Percentiles rank a stretch among this genome's conserved stretches.
phyloP scores from a whole-genome alignment of 2,329 filamentous ascomycete genomes.

The Epichloe elymi region DNA sequence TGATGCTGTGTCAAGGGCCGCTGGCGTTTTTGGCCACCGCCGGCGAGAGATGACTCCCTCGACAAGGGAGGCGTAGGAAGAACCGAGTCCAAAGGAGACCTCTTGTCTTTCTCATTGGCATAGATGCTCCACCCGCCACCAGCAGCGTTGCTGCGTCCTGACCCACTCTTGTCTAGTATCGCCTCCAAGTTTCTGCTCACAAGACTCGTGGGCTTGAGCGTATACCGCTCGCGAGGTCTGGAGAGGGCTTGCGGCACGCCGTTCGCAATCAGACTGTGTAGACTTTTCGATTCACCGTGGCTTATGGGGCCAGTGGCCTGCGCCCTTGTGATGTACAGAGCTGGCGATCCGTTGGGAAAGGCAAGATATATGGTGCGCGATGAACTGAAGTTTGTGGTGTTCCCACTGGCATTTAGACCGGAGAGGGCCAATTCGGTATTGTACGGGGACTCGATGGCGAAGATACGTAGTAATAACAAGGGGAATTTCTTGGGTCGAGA shows the following conservation, averaged over 20 bases:
- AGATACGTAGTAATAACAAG: slow-evolving; percentile 62
- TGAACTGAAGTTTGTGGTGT: slow-evolving; percentile 40
- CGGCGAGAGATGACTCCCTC: slow-evolving; percentile 14
- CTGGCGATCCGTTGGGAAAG: slow-evolving; percentile 68
- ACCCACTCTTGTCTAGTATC: slow-evolving; percentile 55
- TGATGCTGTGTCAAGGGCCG: slow-evolving; percentile 15
- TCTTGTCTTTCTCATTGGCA: slow-evolving; percentile 43
- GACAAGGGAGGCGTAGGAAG: slow-evolving; percentile 35
- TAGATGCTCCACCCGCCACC: slow-evolving; percentile 73
- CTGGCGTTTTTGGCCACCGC: slow-evolving; percentile 17
- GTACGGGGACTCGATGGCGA: slow-evolving; percentile 71
- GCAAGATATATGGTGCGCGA: slow-evolving; percentile 66
- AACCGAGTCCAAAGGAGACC: slow-evolving; percentile 41
- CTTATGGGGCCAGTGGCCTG: slow-evolving; percentile 28
- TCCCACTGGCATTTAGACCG: slow-evolving; percentile 16
- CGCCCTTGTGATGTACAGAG: slow-evolving; percentile 52
- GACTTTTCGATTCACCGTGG: slow-evolving; percentile 42
- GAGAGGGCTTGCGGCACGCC: slow-evolving; percentile 76
- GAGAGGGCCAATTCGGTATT: slow-evolving; percentile 42
- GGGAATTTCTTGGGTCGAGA: slow-evolving; percentile 57
- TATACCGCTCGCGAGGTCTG: slow-evolving; percentile 57
- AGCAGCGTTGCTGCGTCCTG: slow-evolving; percentile 56
- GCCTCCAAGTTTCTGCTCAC: slow-evolving; percentile 58
- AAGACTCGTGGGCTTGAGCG: slow-evolving; percentile 53
- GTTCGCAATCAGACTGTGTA: slow-evolving; percentile 60